A percentile compares a stretch with the other conserved stretches of the same genome.
phyloP scores from a whole-genome alignment of 352 stramenopile genomes.

The Globisporangium iwayamae region DNA sequence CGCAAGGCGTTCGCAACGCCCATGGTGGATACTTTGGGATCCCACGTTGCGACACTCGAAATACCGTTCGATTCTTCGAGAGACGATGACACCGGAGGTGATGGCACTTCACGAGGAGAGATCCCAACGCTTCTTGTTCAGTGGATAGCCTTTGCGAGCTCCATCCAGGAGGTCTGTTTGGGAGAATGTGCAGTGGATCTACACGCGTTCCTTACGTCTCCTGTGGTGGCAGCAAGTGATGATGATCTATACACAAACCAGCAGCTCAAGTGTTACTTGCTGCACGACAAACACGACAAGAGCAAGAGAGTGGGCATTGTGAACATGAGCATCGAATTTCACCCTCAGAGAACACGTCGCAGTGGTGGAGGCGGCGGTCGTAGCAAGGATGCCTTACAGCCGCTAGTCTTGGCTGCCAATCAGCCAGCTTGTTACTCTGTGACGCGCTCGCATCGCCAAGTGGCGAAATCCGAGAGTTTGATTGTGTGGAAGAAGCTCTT shows the following conservation, averaged over 20 bases:
- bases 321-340: constrained; percentile 22
- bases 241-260: neutral
- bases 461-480: constrained; percentile 22
- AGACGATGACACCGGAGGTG: neutral
- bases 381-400: too few species aligned
- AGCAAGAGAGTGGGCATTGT: constrained; percentile 16
- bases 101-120: neutral
- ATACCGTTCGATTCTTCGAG: constrained; percentile 11
- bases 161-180: constrained; percentile 27
- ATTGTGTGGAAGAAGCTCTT: constrained; percentile 72
- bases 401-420: neutral
- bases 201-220: neutral
- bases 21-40: neutral
- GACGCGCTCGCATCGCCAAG: neutral
- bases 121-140: constrained; percentile 19
- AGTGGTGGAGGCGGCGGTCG: neutral
- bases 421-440: neutral
- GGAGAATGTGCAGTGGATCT: constrained; percentile 23
- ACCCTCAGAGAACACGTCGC: neutral
- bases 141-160: constrained; percentile 22
- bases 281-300: constrained; percentile 21
- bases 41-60: neutral
- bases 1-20: constrained; percentile 4
- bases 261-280: constrained; percentile 19
- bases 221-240: neutral